Evolutionary conservation across 73 alveolate species (phyloP), one percentile per base, ranked within the genome.

Genomic region (Paramecium pentaurelia): DNA sequence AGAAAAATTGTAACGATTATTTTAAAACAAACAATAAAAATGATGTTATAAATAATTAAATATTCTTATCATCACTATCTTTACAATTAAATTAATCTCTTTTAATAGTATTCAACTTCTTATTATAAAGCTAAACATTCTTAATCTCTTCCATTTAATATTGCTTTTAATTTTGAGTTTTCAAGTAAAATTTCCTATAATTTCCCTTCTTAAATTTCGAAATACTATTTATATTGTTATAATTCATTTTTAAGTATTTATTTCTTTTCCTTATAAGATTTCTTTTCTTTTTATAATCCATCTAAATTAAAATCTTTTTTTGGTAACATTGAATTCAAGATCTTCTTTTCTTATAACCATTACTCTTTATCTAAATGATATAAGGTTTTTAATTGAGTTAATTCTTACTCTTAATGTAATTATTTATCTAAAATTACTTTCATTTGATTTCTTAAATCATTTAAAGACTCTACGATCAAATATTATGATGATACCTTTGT

Each of bases 1-100:
- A 44, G 94, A 89, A 28, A 89, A 89, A 30, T 73, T 89, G 28
- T 20, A 89, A 89, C 71, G 91, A 18, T 32, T 80, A 12, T 49
- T 80, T 12, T 34, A 73, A 16, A 37, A 37, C 8, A 73, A 80
- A 22, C 9, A 42, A 30, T 5, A 49, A 80, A 40, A 80, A 80
- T 25, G 58, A 80, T 80, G 77, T 54, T 16, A 54, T 54, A 80
- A 12, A 54, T 54, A 54, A 54, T 54, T 54, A 54, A 18, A 54
- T 54, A 54, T 54, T 54, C 25, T 54, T 54, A 54, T 16, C 70
- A 64, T 64, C 84, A 64, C 84, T 64, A 30, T 30, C 84, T 64
- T 64, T 64, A 34, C 2, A 28, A 32, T 64, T 64, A 64, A 12
- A 28, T 64, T 64, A 64, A 34, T 64, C 47, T 22, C 22, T 34